These are phyloP conservation scores for Rhodomyrtus psidioides DNA, from an alignment of 441 rosid genomes.

Conservation along the genomic window DNA sequence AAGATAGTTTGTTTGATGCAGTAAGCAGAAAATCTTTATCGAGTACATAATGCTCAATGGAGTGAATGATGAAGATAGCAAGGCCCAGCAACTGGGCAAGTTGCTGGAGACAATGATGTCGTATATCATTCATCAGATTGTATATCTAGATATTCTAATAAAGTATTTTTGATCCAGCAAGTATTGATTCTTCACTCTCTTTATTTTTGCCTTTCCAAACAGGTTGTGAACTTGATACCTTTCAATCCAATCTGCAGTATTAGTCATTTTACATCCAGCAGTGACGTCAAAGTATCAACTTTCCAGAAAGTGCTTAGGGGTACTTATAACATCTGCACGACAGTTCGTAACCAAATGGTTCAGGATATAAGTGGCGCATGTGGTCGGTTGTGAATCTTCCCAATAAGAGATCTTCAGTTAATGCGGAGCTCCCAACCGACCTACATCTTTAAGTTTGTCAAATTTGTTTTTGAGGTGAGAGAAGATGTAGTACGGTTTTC, in stretches of 20 bases:
- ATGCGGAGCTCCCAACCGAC: conserved; percentile 31
- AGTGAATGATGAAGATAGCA: conserved; percentile 81
- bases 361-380: conserved; percentile 95
- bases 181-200: not conserved
- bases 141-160: not conserved
- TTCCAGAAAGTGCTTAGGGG: conserved; percentile 86
- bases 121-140: conserved; percentile 28
- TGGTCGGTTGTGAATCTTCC: conserved; percentile 72
- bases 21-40: conserved; percentile 74
- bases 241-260: conserved; percentile 81
- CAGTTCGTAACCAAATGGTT: conserved; percentile 88
- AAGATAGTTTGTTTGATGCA: conserved; percentile 11
- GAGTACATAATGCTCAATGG: conserved; percentile 98
- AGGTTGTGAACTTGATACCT: conserved; percentile 96
- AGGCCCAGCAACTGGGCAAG: conserved; percentile 73
- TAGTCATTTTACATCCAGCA: conserved; percentile 61
- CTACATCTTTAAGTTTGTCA: conserved; percentile 21
- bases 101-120: conserved; percentile 77
- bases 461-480: conserved; percentile 1
- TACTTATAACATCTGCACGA: conserved; percentile 69
- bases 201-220: conserved; percentile 5
- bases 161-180: not conserved
- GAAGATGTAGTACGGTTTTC: not conserved
- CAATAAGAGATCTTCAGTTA: conserved; percentile 20
- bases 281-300: conserved; percentile 38